phyloP scores from a whole-genome alignment of 305 asterid genomes.

The Fraxinus paxiana region DNA sequence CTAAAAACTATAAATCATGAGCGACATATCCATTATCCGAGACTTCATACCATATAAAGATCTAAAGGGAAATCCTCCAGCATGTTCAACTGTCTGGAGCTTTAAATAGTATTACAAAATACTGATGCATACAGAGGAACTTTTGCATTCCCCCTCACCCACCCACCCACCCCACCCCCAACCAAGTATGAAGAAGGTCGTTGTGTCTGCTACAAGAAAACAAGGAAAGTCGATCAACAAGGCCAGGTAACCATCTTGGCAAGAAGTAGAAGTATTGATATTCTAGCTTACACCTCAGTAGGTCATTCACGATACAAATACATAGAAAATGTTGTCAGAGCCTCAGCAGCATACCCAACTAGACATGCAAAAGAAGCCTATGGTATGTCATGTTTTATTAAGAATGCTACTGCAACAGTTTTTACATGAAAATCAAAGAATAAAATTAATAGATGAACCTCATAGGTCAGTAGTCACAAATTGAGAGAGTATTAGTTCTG shows the following conservation, averaged over 20 bases:
- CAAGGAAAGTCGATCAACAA: background rate
- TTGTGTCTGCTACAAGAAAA: background rate
- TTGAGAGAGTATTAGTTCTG: background rate
- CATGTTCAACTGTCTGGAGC: background rate
- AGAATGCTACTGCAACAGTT: background rate
- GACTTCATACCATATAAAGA: background rate
- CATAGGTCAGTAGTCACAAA: background rate
- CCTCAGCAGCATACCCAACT: background rate
- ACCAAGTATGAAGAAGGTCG: background rate
- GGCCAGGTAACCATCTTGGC: background rate
- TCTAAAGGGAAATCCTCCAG: background rate
- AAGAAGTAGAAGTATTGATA: background rate
- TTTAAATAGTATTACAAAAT: background rate
- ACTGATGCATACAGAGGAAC: background rate
- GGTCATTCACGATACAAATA: background rate
- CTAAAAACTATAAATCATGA: background rate
- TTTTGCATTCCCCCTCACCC: background rate
- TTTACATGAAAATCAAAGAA: background rate
- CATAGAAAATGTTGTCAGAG: background rate
- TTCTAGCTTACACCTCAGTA: background rate
- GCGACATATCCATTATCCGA: background rate
- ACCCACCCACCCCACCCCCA: background rate
- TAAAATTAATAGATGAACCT: background rate
- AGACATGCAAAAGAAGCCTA: slow-evolving; percentile 9
- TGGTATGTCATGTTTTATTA: background rate